Percentiles rank a stretch among this genome's conserved stretches.
phyloP scores from a whole-genome alignment of 768 basidiomycete genomes.

The Boletus sp. region DNA sequence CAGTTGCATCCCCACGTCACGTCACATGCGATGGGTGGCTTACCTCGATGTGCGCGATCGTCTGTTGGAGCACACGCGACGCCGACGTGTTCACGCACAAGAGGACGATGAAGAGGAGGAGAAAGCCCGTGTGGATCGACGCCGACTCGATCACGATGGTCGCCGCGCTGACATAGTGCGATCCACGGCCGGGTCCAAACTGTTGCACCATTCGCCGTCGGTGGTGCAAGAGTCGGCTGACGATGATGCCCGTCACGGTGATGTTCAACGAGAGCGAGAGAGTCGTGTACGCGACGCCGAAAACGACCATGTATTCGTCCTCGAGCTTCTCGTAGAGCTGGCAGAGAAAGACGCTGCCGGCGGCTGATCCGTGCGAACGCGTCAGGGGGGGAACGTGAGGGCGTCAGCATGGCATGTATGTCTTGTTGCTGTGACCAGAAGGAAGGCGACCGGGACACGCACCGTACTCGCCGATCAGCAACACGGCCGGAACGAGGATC shows the following conservation, averaged over 20 bases:
- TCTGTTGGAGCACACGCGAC: slow-evolving; percentile 14
- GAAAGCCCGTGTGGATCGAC: slow-evolving; percentile 13
- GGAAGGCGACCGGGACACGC: not conserved
- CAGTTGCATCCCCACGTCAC: not conserved
- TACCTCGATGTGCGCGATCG: slow-evolving; percentile 19
- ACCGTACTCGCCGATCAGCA: slow-evolving; percentile 15
- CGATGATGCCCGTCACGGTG: slow-evolving; percentile 18
- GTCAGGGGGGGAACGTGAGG: not conserved
- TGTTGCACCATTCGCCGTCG: slow-evolving; percentile 6
- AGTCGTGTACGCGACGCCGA: slow-evolving; percentile 4
- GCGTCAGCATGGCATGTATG: not conserved
- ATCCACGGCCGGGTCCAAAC: slow-evolving; percentile 16
- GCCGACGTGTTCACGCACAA: not conserved
- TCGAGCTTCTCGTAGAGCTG: not conserved
- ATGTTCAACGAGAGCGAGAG: slow-evolving; percentile 15
- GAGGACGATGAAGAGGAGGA: slow-evolving; percentile 15
- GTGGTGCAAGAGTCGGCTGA: slow-evolving; percentile 11
- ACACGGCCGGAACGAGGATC: slow-evolving; percentile 1
- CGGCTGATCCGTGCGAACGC: not conserved
- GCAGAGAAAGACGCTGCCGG: slow-evolving; percentile 3
- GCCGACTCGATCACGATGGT: slow-evolving; percentile 20
- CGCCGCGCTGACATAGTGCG: slow-evolving; percentile 4
- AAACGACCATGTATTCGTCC: not conserved
- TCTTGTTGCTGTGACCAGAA: no score
- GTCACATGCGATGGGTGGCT: not conserved